A percentile compares a stretch with the other conserved stretches of the same genome.
phyloP scores from a whole-genome alignment of 352 stramenopile species.

The Phytophthora syringae region DNA sequence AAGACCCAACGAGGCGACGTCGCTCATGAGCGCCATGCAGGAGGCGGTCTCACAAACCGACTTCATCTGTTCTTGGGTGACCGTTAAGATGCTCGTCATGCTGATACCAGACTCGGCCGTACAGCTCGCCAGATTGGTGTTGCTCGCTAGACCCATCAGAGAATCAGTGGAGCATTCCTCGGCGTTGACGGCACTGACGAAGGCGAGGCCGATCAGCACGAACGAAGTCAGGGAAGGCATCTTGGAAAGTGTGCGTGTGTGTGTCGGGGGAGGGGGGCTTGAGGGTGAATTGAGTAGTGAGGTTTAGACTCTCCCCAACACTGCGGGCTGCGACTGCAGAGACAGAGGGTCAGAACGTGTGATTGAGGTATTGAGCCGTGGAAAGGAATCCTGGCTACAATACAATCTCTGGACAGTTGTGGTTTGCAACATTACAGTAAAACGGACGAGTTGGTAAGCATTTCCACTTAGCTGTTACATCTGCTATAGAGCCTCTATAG shows the following conservation, averaged over 20 bases:
- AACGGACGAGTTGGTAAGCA: too few relatives aligned
- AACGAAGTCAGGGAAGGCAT: slow-evolving; percentile 28
- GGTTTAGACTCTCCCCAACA: slow-evolving; percentile 6
- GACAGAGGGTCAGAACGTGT: neutral
- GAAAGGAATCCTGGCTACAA: neutral
- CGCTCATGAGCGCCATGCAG: slow-evolving; percentile 25
- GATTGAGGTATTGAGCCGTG: neutral
- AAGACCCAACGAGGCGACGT: slow-evolving; percentile 17
- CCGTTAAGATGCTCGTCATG: slow-evolving; percentile 13
- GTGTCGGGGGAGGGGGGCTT: slow-evolving; percentile 12
- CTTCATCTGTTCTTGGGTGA: slow-evolving; percentile 21
- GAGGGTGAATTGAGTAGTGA: slow-evolving; percentile 28
- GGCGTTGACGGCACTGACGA: slow-evolving; percentile 8
- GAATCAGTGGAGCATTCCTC: slow-evolving; percentile 22
- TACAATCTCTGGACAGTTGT: neutral
- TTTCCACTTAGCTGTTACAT: too few relatives aligned
- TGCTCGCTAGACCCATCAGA: slow-evolving; percentile 16
- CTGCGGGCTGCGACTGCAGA: slow-evolving; percentile 1
- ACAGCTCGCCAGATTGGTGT: slow-evolving; percentile 23
- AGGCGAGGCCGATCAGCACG: slow-evolving; percentile 9
- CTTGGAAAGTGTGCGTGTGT: slow-evolving; percentile 11
- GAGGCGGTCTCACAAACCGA: slow-evolving; percentile 15
- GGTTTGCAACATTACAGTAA: too few relatives aligned
- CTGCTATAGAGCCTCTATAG: too few relatives aligned
- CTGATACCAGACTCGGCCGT: slow-evolving; percentile 24